Percentiles rank a stretch among this genome's conserved stretches.
phyloP scores from a whole-genome alignment of 208 protist species.

The Leishmania martiniquensis region DNA sequence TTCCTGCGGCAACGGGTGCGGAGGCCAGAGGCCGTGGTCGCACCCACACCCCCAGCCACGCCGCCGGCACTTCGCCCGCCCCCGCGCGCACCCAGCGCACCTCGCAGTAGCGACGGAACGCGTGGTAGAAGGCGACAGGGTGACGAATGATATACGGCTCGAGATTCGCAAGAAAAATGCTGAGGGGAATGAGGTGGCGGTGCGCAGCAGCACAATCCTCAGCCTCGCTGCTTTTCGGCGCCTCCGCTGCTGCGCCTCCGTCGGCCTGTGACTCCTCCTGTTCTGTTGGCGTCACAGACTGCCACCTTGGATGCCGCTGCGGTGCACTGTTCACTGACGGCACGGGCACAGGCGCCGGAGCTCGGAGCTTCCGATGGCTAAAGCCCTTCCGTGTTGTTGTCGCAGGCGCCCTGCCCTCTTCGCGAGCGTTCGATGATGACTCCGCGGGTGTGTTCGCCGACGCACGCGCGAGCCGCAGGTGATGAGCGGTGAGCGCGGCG shows the following conservation, averaged over 20 bases:
- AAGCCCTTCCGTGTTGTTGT: background rate
- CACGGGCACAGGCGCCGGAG: background rate
- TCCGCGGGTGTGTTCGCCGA: background rate
- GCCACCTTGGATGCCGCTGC: background rate
- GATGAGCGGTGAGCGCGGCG: conserved; percentile 4
- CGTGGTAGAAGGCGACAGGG: conserved; percentile 27
- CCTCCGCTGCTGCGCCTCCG: background rate
- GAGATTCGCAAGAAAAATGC: conserved; percentile 33
- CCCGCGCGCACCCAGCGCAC: conserved; percentile 39
- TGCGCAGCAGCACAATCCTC: conserved; percentile 13
- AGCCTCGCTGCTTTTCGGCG: background rate
- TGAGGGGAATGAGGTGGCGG: conserved; percentile 35
- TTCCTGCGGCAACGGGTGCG: background rate
- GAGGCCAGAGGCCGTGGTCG: conserved; percentile 11
- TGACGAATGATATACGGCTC: conserved; percentile 32
- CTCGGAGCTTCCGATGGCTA: background rate
- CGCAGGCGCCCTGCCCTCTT: background rate
- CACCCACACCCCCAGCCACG: conserved; percentile 52
- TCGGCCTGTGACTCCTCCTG: background rate
- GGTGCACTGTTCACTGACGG: background rate
- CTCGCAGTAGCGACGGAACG: conserved; percentile 37
- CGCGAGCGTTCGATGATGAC: background rate
- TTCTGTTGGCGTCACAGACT: background rate
- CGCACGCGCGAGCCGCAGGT: conserved; percentile 16
- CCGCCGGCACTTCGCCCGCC: conserved; percentile 23